Evolutionary conservation across 371 early-diverging fungal genomes (phyloP).

Genomic region (Catenaria anguillulae): DNA sequence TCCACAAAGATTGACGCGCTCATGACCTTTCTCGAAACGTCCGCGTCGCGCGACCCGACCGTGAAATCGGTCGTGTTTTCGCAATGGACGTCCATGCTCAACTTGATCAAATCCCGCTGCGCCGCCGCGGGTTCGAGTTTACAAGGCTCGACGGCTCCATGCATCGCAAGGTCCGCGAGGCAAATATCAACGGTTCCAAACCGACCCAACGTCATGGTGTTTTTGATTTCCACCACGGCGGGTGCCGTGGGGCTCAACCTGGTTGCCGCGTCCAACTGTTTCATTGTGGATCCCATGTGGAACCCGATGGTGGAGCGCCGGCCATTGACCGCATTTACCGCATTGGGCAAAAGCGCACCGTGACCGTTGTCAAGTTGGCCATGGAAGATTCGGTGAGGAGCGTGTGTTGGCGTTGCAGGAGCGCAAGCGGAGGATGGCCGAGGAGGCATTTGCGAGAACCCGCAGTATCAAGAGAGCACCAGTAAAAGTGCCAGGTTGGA

Average conservation of each 20-base stretch:
- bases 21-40: conserved; percentile 5
- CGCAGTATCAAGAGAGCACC: no score
- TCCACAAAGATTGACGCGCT: conserved; percentile 12
- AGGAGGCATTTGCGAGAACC: background rate
- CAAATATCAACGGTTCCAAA: conserved; percentile 1
- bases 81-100: conserved; percentile 11
- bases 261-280: background rate
- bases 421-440: background rate
- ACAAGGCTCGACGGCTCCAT: conserved; percentile 12
- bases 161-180: conserved; percentile 8
- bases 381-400: conserved; percentile 1
- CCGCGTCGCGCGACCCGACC: background rate
- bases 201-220: background rate
- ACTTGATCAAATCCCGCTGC: conserved; percentile 10
- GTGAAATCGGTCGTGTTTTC: conserved; percentile 7
- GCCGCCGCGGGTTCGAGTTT: conserved; percentile 3
- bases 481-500: background rate
- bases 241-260: conserved; percentile 1
- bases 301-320: background rate
- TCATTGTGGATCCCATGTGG: conserved; percentile 4
- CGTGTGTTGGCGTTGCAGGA: background rate
- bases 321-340: conserved; percentile 3
- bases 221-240: background rate
- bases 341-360: background rate
- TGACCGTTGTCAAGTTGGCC: background rate